Base-by-base conservation (phyloP, 2,329 filamentous ascomycete genomes). In the Podosphaera xanthii region DNA sequence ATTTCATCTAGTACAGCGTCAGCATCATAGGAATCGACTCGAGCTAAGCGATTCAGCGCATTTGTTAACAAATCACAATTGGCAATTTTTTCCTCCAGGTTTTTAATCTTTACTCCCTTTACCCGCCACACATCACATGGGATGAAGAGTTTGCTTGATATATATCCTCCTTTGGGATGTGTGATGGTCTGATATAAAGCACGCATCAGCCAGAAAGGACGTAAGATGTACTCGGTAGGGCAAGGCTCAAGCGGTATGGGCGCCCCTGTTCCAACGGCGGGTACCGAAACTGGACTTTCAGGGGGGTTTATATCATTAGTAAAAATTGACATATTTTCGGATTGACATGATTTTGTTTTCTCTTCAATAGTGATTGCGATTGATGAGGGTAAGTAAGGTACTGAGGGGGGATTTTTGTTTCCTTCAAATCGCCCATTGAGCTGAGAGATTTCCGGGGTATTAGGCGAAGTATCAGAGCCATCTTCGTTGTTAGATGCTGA, bases 121-220 rank as follows among this genome's bases (percentile, higher is more conserved):
- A 96, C 90, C 59, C 83, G 80, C 92, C 92, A 98, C 2, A 92
- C 87, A 68, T 97, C 90, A 58, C 87, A 80, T 4, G 92, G 90
- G 4, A 98, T 79, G 68, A 98, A 98, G 0, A 98, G 77, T 66
- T 89, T 90, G 31, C 83, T 91, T 58, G 90, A 94, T 30, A 98
- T 69, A 68, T 96, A 98, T 14, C 90, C 92, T 44, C 92, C 92
- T 33, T 88, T 82, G 2, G 91, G 88, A 67, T 98, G 91, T 22
- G 84, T 85, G 52, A 98, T 81, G 0, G 90, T 95, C 69, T 96
- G 88, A 68, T 92, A 94, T 34, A 98, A 77, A 62, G 86, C 90
- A 59, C 92, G 83, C 87, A 98, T 95, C 52, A 98, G 76, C 92
- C 92, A 98, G 71, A 96, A 98, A 1, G 92, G 94, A 30, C 92